These are phyloP conservation scores for Rhizoclosmatium globosum DNA, from an alignment of 192 early-diverging fungal genomes.

Conservation along the genomic window DNA sequence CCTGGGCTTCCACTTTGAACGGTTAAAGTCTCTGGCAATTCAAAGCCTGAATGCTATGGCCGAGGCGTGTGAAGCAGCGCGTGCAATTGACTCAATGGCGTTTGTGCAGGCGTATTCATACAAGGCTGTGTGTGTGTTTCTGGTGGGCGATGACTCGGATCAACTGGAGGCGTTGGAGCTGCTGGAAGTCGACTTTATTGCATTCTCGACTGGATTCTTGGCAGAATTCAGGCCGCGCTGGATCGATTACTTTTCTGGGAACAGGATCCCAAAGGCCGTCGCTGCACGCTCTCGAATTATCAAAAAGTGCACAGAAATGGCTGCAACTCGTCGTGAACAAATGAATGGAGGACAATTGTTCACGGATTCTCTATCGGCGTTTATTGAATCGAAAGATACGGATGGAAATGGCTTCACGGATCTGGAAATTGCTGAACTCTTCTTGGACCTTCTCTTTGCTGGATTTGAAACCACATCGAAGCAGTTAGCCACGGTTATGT, in stretches of 20 bases:
- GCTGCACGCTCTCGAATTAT: background rate
- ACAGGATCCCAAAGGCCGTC: background rate
- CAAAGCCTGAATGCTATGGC: background rate
- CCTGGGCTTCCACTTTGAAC: background rate
- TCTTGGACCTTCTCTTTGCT: constrained; percentile 10
- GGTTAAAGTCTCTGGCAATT: background rate
- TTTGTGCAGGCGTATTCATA: constrained; percentile 11
- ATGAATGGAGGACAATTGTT: background rate
- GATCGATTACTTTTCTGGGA: constrained; percentile 12
- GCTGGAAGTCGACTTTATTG: background rate
- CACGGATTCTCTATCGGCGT: background rate
- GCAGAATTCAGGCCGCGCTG: background rate
- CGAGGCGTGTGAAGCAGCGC: background rate
- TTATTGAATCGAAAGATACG: constrained; percentile 7
- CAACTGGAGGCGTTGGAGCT: background rate
- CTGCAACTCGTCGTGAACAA: background rate
- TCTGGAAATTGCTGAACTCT: constrained; percentile 5
- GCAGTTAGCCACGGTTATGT: background rate
- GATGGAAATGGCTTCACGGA: constrained; percentile 3
- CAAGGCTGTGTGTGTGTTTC: constrained; percentile 6
- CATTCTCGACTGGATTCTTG: no score
- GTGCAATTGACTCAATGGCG: background rate
- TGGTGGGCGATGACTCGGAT: background rate
- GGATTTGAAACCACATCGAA: constrained; percentile 15
- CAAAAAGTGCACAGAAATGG: background rate